Evolutionary conservation across 352 stramenopile species (phyloP).

Genomic region (Globisporangium polare): DNA sequence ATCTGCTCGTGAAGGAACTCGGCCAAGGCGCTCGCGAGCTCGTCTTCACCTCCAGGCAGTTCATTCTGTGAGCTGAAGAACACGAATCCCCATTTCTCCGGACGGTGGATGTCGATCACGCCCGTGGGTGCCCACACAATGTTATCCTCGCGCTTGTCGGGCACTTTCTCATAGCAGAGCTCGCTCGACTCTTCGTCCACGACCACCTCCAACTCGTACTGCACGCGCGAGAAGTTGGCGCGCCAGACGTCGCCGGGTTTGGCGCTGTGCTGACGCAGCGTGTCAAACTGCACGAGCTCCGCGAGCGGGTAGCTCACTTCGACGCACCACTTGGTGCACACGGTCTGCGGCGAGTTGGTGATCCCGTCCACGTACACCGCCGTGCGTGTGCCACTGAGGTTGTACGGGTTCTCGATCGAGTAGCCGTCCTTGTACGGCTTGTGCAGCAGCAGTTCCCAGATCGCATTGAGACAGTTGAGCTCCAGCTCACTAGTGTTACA

Average conservation of each 20-base stretch:
- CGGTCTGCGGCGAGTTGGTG: constrained; percentile 61
- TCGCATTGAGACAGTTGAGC: constrained; percentile 89
- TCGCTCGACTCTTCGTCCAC: constrained; percentile 44
- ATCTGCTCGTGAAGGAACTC: constrained; percentile 47
- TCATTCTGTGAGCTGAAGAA: constrained; percentile 52
- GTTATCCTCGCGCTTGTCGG: constrained; percentile 50
- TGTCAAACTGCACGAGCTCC: constrained; percentile 66
- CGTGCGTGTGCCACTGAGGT: constrained; percentile 41
- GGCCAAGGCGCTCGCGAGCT: constrained; percentile 29
- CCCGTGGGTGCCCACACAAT: constrained; percentile 75
- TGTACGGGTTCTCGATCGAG: constrained; percentile 71
- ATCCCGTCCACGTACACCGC: constrained; percentile 62
- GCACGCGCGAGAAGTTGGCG: constrained; percentile 89
- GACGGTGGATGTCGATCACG: constrained; percentile 72
- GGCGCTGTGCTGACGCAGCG: constrained; percentile 23
- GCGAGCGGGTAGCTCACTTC: constrained; percentile 73
- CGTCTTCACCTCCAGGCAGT: constrained; percentile 31
- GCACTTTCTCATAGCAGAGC: constrained; percentile 48
- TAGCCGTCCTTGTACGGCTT: constrained; percentile 87
- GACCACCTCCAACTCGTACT: constrained; percentile 59
- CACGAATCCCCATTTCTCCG: constrained; percentile 67
- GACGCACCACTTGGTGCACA: constrained; percentile 75
- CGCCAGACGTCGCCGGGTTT: constrained; percentile 64
- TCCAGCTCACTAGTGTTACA: constrained; percentile 75
- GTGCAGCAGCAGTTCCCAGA: constrained; percentile 89